Base-by-base conservation (phyloP, 2,329 filamentous ascomycete species). In the Cladosporium sp. region DNA sequence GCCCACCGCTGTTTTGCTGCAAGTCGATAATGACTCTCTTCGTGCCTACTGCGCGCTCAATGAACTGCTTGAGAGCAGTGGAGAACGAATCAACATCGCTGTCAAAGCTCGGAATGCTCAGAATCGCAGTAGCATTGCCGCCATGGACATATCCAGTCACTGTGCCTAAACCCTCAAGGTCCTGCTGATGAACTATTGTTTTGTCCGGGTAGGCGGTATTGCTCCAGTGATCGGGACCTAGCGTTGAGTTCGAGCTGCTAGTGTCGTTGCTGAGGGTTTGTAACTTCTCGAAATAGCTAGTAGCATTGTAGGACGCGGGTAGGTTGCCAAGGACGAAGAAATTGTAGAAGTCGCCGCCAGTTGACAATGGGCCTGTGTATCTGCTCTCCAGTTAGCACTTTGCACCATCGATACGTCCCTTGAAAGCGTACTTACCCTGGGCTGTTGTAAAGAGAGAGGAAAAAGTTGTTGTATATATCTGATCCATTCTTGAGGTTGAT, bases 21-120 rank as follows among this genome's bases (percentile, higher is more conserved):
- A 89, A 66, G 61, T 89, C 87, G 58, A 89, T 80, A 28, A 89
- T 76, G 4, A 89, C 74, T 67, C 82, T 85, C n/a, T 74, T 81
- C 66, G 84, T 85, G 2, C 77, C 75, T 1, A 73, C 54, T 13
- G 48, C 37, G 35, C 60, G 47, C 52, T 60, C 32, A 37, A 61
- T 55, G 61, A 71, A 76, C 4, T 70, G 47, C 3, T 64, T 66
- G n/a, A 62, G 56, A 25, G 71, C 63, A 2, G 2, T 9, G 12
- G 42, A 45, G 42, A 45, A 45, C 7, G 42, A 9, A 8, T 28
- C 42, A 6, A 58, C 65, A 39, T 59, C 63, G 48, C 68, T 65
- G 5, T 70, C 60, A 48, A 77, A 77, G 51, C 60, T 72, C 1
- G 74, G 74, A 35, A 77, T 72, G 52, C 73, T 76, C 8, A 78